Percentiles rank a stretch among this genome's conserved stretches.
phyloP scores from a whole-genome alignment of 148 eudicot species.

The Camellia sinensis region DNA sequence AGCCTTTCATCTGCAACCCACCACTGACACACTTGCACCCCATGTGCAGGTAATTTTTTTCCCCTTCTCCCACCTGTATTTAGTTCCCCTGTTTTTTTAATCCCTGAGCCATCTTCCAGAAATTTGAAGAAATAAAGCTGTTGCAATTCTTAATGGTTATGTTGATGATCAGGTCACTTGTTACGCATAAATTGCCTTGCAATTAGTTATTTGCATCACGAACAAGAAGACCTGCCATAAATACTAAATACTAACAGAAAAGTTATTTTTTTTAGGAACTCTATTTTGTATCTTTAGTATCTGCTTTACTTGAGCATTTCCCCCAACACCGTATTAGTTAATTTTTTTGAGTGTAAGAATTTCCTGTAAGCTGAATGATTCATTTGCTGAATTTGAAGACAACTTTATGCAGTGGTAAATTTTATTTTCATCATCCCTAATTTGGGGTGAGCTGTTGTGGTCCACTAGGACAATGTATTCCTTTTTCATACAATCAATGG shows the following conservation, averaged over 20 bases:
- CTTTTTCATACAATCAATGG: not conserved
- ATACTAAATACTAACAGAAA: not conserved
- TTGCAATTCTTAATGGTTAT: not conserved
- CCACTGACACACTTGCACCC: too few relatives aligned
- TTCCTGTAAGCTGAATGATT: too few relatives aligned
- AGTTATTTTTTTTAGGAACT: not conserved
- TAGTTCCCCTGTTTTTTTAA: too few relatives aligned
- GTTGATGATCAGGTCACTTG: not conserved
- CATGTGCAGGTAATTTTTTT: too few relatives aligned
- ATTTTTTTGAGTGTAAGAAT: too few relatives aligned
- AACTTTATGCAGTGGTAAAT: not conserved
- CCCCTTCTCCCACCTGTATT: too few relatives aligned
- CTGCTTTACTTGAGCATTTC: not conserved
- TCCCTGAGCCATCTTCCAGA: not conserved
- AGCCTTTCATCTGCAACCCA: too few relatives aligned
- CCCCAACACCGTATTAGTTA: not conserved
- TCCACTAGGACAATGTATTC: too few relatives aligned
- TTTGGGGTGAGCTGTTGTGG: not conserved
- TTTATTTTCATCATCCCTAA: not conserved
- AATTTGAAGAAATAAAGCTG: not conserved
- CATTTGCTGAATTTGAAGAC: too few relatives aligned
- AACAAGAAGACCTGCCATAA: not conserved
- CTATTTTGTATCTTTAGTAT: not conserved
- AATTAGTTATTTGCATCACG: not conserved
- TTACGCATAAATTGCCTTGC: too few relatives aligned